Base-by-base conservation (phyloP, 306 rosid species). In the Astragalus glycyphyllos region DNA sequence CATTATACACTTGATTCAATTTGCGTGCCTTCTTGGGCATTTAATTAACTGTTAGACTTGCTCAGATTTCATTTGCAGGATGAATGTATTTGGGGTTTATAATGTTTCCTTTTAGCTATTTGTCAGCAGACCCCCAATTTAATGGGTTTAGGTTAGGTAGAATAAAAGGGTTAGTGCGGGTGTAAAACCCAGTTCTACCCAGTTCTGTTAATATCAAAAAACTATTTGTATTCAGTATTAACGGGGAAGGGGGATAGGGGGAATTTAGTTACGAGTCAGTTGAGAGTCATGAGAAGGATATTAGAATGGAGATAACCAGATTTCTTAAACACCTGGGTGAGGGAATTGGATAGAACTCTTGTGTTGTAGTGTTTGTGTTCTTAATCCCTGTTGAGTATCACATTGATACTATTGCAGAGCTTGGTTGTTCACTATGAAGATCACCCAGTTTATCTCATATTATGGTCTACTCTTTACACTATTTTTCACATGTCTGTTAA, bases 51-150 rank as follows among this genome's bases (percentile, higher is more conserved):
- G 7, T 17, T 40, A 53, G 10, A 26, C 49, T 75, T 41, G 65
- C 8, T 26, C 29, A 3, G 9, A 1, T 50, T n/a, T 16, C n/a
- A 12, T 61, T 41, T 77, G 48, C 65, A 7, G 37, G 76, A 70
- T 20, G 54, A 35, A 17, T 61, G 38, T 44, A 58, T 54, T 34
- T 60, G 63, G 31, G 31, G 31, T 26, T 26, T 51, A 49, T 34
- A 45, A 12, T 47, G 16, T 63, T 75, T 63, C 10, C 26, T 13
- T 48, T 74, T 49, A 13, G 26, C 35, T 48, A 54, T 13, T n/a
- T 47, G 31, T 47, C 11, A 47, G 53, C 53, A 47, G 14, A 47
- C 20, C 53, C 53, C 53, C 20, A 47, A 47, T 47, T 47, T 13
- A 1, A 42, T 10, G 55, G 26, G 16, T 48, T 13, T 42, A 9